Conservation (phyloP, 2,329 filamentous ascomycete species). For the Anisogramma anomala region DNA sequence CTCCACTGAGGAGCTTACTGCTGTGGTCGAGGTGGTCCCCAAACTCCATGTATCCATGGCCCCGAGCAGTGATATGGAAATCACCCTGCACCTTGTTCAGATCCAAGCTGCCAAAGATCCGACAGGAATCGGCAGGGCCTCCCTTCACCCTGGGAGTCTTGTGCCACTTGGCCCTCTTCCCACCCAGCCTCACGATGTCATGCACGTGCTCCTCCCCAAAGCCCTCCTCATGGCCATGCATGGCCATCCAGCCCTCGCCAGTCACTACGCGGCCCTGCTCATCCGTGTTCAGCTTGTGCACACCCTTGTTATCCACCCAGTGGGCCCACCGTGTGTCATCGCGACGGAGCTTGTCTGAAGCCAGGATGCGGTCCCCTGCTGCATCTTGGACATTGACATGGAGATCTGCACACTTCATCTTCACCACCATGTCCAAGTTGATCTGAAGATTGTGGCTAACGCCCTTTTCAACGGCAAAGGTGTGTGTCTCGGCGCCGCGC, state of each 20-base stretch:
- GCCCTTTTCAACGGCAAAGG: conserved; percentile 88
- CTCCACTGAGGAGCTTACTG: conserved; percentile 43
- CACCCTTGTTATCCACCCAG: conserved; percentile 63
- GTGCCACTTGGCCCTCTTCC: conserved; percentile 52
- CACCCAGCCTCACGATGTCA: conserved; percentile 68
- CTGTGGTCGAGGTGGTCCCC: conserved; percentile 71
- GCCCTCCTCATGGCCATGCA: conserved; percentile 46
- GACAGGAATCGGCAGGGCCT: conserved; percentile 57
- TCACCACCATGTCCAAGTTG: conserved; percentile 86
- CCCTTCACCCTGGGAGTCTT: conserved; percentile 62
- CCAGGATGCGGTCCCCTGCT: conserved; percentile 80
- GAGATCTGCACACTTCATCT: conserved; percentile 79
- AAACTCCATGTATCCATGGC: conserved; percentile 83
- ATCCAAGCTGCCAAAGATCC: conserved; percentile 80
- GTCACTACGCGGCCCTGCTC: conserved; percentile 42
- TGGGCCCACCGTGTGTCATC: conserved; percentile 72
- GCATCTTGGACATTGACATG: conserved; percentile 97
- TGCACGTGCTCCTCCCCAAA: conserved; percentile 76
- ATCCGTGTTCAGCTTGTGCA: conserved; percentile 49
- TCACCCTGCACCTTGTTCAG: conserved; percentile 96
- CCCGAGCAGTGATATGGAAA: conserved; percentile 91
- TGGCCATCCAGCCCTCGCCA: conserved; percentile 45
- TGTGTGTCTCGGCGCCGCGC: conserved; percentile 71
- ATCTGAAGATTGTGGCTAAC: conserved; percentile 80
- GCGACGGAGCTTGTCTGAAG: conserved; percentile 58